These are phyloP conservation scores for Botrytis medusae DNA, from an alignment of 2,329 filamentous ascomycete species.

Conservation along the genomic window DNA sequence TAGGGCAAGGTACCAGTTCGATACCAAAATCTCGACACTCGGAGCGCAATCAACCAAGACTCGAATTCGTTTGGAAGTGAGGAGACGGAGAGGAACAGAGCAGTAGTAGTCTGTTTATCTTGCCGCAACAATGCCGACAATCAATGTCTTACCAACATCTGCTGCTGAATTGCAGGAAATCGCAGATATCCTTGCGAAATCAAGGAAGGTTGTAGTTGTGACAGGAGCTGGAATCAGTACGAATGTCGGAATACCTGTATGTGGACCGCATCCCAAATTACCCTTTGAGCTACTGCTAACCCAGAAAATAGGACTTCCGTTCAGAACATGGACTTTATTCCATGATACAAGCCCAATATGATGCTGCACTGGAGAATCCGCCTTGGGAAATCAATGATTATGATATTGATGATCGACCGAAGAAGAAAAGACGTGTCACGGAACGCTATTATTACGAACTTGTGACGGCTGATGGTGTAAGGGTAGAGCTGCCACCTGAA, in stretches of 20 bases:
- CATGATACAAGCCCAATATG: conserved; percentile 67
- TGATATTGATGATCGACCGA: conserved; percentile 40
- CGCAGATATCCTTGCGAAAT: conserved; percentile 62
- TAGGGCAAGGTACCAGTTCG: not conserved
- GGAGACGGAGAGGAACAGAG: not conserved
- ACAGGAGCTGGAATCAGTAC: conserved; percentile 75
- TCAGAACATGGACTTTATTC: conserved; percentile 72
- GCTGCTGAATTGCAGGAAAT: conserved; percentile 56
- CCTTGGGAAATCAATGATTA: conserved; percentile 39
- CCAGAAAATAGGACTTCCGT: conserved; percentile 60
- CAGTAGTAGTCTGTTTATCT: not conserved
- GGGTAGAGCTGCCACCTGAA: conserved; percentile 28
- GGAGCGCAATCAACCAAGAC: not conserved
- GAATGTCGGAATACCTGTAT: conserved; percentile 72
- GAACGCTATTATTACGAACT: conserved; percentile 38
- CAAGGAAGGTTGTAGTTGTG: conserved; percentile 68
- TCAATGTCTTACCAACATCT: conserved; percentile 34
- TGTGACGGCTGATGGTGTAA: conserved; percentile 35
- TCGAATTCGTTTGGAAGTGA: not conserved
- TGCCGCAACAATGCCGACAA: conserved; percentile 37
- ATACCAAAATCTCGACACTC: not conserved
- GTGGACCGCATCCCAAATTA: conserved; percentile 31
- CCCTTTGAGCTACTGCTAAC: conserved; percentile 28
- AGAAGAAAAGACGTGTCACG: conserved; percentile 36
- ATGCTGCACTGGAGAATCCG: conserved; percentile 48